These are phyloP conservation scores for Rutidosis leptorrhynchoides DNA, from an alignment of 129 eudicot species.

Conservation along the genomic window DNA sequence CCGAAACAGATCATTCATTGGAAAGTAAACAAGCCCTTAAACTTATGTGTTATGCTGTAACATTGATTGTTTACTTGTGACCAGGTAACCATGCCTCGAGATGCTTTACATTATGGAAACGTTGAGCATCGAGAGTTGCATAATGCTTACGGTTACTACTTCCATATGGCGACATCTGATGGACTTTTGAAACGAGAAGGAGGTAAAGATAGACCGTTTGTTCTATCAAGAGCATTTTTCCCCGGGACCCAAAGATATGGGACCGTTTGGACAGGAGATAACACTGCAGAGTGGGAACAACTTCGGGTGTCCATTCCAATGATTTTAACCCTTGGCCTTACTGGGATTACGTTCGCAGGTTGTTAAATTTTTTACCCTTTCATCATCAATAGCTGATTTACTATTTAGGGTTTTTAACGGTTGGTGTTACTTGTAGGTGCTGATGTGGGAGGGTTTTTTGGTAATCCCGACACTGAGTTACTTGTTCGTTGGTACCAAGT, in stretches of 20 bases:
- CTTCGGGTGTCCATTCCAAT: constrained; percentile 95
- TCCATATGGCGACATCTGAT: constrained; percentile 91
- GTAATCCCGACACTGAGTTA: constrained; percentile 90
- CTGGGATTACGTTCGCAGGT: constrained; percentile 94
- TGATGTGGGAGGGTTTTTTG: constrained; percentile 98
- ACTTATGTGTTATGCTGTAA: not conserved
- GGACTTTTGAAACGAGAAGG: constrained; percentile 85
- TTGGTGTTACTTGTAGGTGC: constrained; percentile 56
- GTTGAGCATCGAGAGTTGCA: constrained; percentile 91
- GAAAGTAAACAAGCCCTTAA: no score
- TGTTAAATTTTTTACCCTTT: not conserved
- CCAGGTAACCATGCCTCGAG: constrained; percentile 94
- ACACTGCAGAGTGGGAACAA: constrained; percentile 96
- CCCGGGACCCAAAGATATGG: constrained; percentile 95
- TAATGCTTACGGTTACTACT: constrained; percentile 91
- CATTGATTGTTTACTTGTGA: constrained; percentile 5
- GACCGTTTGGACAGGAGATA: constrained; percentile 98
- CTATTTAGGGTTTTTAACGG: not conserved
- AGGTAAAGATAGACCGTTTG: constrained; percentile 91
- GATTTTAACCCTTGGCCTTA: constrained; percentile 84
- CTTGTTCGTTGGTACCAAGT: constrained; percentile 99
- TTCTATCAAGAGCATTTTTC: constrained; percentile 87
- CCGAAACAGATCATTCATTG: no score
- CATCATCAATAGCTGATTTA: not conserved
- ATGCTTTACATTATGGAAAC: constrained; percentile 82